phyloP scores from a whole-genome alignment of 441 rosid species.

The Aquilaria agallochum region DNA sequence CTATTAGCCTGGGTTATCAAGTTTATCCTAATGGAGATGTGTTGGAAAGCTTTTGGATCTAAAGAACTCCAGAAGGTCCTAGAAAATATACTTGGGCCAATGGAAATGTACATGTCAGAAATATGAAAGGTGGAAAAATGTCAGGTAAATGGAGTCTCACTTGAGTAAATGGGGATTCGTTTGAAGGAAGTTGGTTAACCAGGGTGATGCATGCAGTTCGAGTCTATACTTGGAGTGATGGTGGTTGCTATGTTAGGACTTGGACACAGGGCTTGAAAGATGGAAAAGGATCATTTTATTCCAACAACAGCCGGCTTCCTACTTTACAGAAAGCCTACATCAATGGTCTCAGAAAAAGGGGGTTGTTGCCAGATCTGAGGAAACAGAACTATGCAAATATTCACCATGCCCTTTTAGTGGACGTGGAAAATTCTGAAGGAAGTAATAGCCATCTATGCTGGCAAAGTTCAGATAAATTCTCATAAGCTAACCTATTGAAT shows the following conservation, averaged over 20 bases:
- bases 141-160: constrained; percentile 89
- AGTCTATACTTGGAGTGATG: constrained; percentile 83
- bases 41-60: constrained; percentile 95
- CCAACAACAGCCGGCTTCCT: constrained; percentile 74
- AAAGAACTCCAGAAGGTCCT: constrained; percentile 89
- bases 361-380: constrained; percentile 79
- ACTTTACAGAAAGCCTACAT: constrained; percentile 72
- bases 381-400: constrained; percentile 58
- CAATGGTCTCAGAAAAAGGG: constrained; percentile 82
- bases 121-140: constrained; percentile 96
- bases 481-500: too few species aligned
- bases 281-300: constrained; percentile 96
- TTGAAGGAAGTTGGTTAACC: constrained; percentile 91
- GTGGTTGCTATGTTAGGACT: constrained; percentile 92
- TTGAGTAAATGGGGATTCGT: constrained; percentile 78
- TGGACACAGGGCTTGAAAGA: constrained; percentile 97
- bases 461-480: constrained; percentile 71
- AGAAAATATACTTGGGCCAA: constrained; percentile 97
- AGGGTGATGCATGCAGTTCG: constrained; percentile 98
- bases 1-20: constrained; percentile 57
- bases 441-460: constrained; percentile 74
- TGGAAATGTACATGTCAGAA: constrained; percentile 70
- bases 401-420: constrained; percentile 66
- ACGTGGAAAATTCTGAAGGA: constrained; percentile 59
- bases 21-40: constrained; percentile 68